Percentiles rank a stretch among this genome's conserved stretches.
These are phyloP conservation scores for Brettanomyces anomalus DNA, from an alignment of 805 yeast species.

Conservation along the genomic window DNA sequence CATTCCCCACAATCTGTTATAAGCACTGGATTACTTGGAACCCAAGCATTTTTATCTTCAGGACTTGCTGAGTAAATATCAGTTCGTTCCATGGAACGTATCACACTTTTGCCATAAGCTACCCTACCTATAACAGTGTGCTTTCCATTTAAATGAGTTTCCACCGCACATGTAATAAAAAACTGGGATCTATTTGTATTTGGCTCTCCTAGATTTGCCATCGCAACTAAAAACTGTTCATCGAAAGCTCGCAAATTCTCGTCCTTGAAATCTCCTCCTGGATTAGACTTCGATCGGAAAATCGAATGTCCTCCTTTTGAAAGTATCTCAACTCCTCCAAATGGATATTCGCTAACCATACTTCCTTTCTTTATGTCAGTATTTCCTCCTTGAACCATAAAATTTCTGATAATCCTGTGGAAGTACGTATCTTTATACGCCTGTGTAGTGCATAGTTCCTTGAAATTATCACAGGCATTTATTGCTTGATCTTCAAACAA, in stretches of 20 bases:
- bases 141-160: slow-evolving; percentile 67
- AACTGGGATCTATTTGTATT: slow-evolving; percentile 57
- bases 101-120: slow-evolving; percentile 55
- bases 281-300: slow-evolving; percentile 20
- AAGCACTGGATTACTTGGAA: slow-evolving; percentile 32
- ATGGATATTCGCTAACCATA: slow-evolving; percentile 27
- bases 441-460: slow-evolving; percentile 34
- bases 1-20: slow-evolving; percentile 58
- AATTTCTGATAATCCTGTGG: slow-evolving; percentile 58
- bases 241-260: slow-evolving; percentile 46
- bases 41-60: slow-evolving; percentile 14
- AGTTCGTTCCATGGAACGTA: slow-evolving; percentile 54
- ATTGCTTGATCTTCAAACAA: slow-evolving; percentile 46
- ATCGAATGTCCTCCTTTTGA: slow-evolving; percentile 42
- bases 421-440: slow-evolving; percentile 38
- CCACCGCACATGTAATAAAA: slow-evolving; percentile 59
- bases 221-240: slow-evolving; percentile 43
- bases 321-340: slow-evolving; percentile 9
- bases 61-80: slow-evolving; percentile 31
- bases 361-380: slow-evolving; percentile 14
- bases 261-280: slow-evolving; percentile 37
- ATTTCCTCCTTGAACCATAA: slow-evolving; percentile 67
- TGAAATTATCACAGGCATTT: slow-evolving; percentile 42
- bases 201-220: slow-evolving; percentile 50
- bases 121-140: slow-evolving; percentile 76